Evolutionary conservation across 768 basidiomycete species (phyloP).

Genomic region (Boletus fagicola): DNA sequence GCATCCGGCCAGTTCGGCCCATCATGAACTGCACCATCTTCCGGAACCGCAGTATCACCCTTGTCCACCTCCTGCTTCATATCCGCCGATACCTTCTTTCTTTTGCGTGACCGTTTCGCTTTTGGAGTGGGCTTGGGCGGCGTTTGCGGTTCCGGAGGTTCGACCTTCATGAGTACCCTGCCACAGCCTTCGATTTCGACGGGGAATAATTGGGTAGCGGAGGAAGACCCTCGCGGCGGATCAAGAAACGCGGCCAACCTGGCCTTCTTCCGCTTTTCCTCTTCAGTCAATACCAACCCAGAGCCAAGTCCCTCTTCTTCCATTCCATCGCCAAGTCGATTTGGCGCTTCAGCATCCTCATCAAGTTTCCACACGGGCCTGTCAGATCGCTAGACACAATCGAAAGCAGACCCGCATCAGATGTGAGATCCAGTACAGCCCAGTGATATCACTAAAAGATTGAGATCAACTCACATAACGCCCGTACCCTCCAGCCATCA

Average conservation of each 20-base stretch:
- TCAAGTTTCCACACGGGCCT: slow-evolving; percentile 19
- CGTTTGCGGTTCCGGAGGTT: slow-evolving; percentile 38
- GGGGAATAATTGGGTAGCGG: slow-evolving; percentile 49
- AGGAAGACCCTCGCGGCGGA: slow-evolving; percentile 32
- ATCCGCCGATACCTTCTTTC: slow-evolving; percentile 43
- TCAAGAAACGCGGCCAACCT: slow-evolving; percentile 68
- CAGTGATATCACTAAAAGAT: slow-evolving; percentile 2
- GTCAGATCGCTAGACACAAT: slow-evolving; percentile 27
- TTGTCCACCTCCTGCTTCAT: slow-evolving; percentile 17
- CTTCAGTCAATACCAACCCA: slow-evolving; percentile 40
- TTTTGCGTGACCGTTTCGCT: slow-evolving; percentile 49
- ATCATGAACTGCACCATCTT: slow-evolving; percentile 39
- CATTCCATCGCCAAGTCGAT: slow-evolving; percentile 9
- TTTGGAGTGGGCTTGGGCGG: slow-evolving; percentile 29
- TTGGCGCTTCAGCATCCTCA: slow-evolving; percentile 16
- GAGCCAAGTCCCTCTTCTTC: slow-evolving; percentile 14
- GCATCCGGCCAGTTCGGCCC: slow-evolving; percentile 77
- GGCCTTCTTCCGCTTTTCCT: slow-evolving; percentile 63
- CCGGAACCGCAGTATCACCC: slow-evolving; percentile 14
- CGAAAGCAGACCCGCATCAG: slow-evolving; percentile 8
- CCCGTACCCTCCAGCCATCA: slow-evolving; percentile 81
- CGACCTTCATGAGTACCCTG: slow-evolving; percentile 62
- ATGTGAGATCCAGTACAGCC: slow-evolving; percentile 9
- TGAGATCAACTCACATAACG: slow-evolving; percentile 54
- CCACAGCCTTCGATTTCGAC: slow-evolving; percentile 68